These are phyloP conservation scores for Domatiomyces globalis DNA, from an alignment of 2,329 filamentous ascomycete species.

Conservation along the genomic window DNA sequence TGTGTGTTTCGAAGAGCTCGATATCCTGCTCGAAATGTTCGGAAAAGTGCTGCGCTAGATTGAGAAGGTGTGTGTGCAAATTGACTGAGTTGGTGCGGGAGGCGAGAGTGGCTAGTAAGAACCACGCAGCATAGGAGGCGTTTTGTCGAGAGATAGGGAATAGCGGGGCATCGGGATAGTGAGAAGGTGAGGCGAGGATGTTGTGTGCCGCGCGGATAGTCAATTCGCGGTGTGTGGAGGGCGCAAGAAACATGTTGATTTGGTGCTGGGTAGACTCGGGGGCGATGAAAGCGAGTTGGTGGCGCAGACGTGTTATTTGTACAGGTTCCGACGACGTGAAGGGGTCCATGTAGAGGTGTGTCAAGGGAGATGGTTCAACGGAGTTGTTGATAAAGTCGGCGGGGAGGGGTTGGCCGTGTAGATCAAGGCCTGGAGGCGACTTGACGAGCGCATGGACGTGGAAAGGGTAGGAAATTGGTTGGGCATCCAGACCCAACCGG, in stretches of 20 bases:
- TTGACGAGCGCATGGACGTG: conserved; percentile 73
- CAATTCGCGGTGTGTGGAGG: conserved; percentile 52
- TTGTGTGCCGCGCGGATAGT: conserved; percentile 66
- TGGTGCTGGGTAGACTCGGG: conserved; percentile 20
- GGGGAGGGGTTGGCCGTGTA: conserved; percentile 37
- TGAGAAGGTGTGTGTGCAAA: conserved; percentile 49
- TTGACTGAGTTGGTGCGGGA: conserved; percentile 30
- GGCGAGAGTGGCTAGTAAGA: conserved; percentile 50
- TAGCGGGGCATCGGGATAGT: conserved; percentile 28
- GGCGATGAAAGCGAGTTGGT: conserved; percentile 41
- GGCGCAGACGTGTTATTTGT: conserved; percentile 42
- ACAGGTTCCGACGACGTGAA: conserved; percentile 59
- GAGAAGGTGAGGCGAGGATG: conserved; percentile 58
- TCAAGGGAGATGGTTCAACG: conserved; percentile 15
- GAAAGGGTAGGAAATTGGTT: conserved; percentile 66
- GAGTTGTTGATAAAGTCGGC: conserved; percentile 4
- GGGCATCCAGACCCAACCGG: conserved; percentile 59
- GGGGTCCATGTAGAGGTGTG: conserved; percentile 61
- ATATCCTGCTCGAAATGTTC: conserved; percentile 57
- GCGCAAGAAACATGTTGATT: conserved; percentile 43
- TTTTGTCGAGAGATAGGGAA: conserved; percentile 40
- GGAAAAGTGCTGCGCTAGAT: conserved; percentile 50
- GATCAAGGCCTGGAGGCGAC: conserved; percentile 43
- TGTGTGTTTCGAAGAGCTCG: conserved; percentile 53
- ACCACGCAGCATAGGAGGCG: conserved; percentile 59